Evolutionary conservation across 225 moss, liverwort and hornwort species (phyloP).

Genomic region (Physcomitrium patens): DNA sequence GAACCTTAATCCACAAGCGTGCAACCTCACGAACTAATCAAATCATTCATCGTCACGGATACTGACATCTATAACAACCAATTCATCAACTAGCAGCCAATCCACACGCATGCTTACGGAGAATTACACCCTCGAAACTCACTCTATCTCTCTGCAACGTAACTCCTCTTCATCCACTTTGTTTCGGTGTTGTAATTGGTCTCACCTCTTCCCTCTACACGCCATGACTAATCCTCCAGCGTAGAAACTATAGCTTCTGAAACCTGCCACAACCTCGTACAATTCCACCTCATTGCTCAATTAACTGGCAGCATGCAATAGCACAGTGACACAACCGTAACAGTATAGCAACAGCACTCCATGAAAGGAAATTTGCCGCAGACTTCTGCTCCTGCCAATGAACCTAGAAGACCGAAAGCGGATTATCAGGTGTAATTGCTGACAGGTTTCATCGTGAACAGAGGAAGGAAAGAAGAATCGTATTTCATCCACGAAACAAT

Average conservation of each 20-base stretch:
- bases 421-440: conserved; percentile 16
- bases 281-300: conserved; percentile 16
- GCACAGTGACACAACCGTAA: conserved; percentile 11
- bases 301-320: conserved; percentile 1
- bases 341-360: neutral
- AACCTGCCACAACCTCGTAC: neutral
- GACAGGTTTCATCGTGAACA: conserved; percentile 26
- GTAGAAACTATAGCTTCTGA: no score
- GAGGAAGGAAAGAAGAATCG: conserved; percentile 1
- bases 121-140: no score
- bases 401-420: conserved; percentile 18
- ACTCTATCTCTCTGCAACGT: conserved; percentile 1
- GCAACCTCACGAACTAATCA: neutral
- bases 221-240: conserved; percentile 1
- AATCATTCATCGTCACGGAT: neutral
- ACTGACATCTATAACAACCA: neutral
- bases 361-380: neutral
- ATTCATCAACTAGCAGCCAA: neutral
- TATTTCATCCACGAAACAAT: neutral
- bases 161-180: neutral
- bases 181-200: neutral
- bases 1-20: neutral
- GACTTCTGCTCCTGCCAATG: neutral
- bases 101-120: neutral
- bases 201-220: neutral